Evolutionary conservation across 208 protist species (phyloP).

Genomic region (Trypanosoma cruzi): DNA sequence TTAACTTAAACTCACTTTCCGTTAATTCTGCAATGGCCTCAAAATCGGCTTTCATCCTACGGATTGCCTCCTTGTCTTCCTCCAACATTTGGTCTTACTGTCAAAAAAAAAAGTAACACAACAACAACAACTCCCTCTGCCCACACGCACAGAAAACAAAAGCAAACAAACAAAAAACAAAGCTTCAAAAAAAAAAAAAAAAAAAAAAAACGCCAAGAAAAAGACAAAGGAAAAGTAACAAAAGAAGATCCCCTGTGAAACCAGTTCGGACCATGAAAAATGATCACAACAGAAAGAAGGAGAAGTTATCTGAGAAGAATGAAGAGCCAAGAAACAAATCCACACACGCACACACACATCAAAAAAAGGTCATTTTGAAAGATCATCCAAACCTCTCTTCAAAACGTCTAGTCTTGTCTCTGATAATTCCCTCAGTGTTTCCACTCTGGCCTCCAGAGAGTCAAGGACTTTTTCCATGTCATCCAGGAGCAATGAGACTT

Average conservation of each 20-base stretch:
- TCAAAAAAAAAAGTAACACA: conserved; percentile 7
- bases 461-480: conserved; percentile 19
- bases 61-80: conserved; percentile 80
- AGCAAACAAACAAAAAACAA: neutral
- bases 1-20: conserved; percentile 70
- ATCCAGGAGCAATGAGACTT: conserved; percentile 24
- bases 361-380: conserved; percentile 10
- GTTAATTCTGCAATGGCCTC: conserved; percentile 68
- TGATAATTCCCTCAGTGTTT: neutral
- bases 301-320: neutral
- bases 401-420: neutral
- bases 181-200: no score
- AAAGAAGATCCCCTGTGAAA: neutral
- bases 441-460: conserved; percentile 12
- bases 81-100: conserved; percentile 53
- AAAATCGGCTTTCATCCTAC: conserved; percentile 87
- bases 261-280: neutral
- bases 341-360: neutral
- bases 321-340: neutral
- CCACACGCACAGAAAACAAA: no score
- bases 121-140: neutral
- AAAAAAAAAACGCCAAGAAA: neutral
- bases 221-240: neutral
- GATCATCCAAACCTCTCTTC: conserved; percentile 11
- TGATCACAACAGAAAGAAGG: neutral